Percentiles rank a stretch among this genome's conserved stretches.
Conservation (phyloP, 2,329 filamentous ascomycete genomes). For the Mariannaea sp. region DNA sequence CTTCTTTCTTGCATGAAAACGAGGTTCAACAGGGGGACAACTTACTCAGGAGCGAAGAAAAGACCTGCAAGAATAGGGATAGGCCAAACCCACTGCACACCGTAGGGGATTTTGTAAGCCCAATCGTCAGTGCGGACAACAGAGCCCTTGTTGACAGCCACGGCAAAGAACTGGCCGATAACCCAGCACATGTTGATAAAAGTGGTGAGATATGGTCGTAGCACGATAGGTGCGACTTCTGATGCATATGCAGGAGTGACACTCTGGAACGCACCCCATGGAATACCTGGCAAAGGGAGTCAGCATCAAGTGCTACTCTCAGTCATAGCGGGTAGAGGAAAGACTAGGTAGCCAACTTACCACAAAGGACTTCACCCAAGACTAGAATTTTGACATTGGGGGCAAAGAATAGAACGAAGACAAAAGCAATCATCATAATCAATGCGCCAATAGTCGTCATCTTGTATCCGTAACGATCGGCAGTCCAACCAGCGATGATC, state of each 20-base stretch:
- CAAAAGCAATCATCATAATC: constrained; percentile 52
- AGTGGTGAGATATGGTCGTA: constrained; percentile 58
- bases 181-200: constrained; percentile 64
- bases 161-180: constrained; percentile 58
- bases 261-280: constrained; percentile 58
- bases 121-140: constrained; percentile 48
- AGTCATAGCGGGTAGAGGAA: not conserved
- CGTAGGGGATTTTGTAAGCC: constrained; percentile 57
- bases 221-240: constrained; percentile 54
- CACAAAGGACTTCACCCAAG: constrained; percentile 53
- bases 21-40: too few relatives aligned
- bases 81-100: constrained; percentile 58
- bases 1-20: too few relatives aligned
- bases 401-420: constrained; percentile 61
- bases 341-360: constrained; percentile 23
- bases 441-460: constrained; percentile 55
- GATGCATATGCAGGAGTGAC: constrained; percentile 59
- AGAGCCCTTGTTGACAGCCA: constrained; percentile 52
- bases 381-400: constrained; percentile 52
- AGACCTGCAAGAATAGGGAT: constrained; percentile 51
- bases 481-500: constrained; percentile 56
- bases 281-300: constrained; percentile 50
- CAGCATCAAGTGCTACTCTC: not conserved
- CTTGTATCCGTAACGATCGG: constrained; percentile 57
- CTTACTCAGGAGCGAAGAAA: constrained; percentile 54